Base-by-base conservation (phyloP, 805 yeast species). In the Pichia exigua region DNA sequence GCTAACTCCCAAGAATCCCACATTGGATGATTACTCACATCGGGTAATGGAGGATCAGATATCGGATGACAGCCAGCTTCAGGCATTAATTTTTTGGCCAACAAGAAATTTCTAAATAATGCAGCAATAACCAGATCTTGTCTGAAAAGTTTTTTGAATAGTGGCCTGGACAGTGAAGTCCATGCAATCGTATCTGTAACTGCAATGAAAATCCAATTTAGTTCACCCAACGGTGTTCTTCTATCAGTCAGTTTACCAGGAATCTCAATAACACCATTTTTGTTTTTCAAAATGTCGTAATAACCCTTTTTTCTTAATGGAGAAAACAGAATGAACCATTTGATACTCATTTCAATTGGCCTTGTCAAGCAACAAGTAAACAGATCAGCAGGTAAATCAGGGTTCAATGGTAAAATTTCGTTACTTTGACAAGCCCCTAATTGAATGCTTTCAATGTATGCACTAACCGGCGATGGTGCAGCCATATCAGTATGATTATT, bases 1-100 rank as follows among this genome's bases (percentile, higher is more conserved):
- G 99, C 97, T 56, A 94, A 73, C 63, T 94, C 98, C 98, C 99
- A 94, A 0, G 97, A 84, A 53, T 89, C 94, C 99, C 99, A 94
- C 87, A 94, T 83, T 6, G 95, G 82, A 64, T 94, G 97, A 55
- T 79, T 78, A 45, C 87, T 81, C 7, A 83, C 79, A 50, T 89
- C 94, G 0, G 99, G 98, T 40, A 94, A 71, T 11, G 87, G 89
- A 1, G 99, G 99, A 56, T 89, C 95, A 18, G 96, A 88, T 2
- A 91, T 82, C 1, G 99, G 98, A 63, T 90, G 95, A 65, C 97
- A 91, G 54, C 91, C 90, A 58, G 86, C 83, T 60, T 85, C 83
- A 2, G 96, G 90, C 97, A 94, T 89, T 42, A 94, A 85, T 57
- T 97, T 78, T 62, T 87, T 91, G 0, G 99, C 99, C 21, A 94